Conservation (phyloP, 2,329 filamentous ascomycete genomes). For the Emericellopsis cladophorae region DNA sequence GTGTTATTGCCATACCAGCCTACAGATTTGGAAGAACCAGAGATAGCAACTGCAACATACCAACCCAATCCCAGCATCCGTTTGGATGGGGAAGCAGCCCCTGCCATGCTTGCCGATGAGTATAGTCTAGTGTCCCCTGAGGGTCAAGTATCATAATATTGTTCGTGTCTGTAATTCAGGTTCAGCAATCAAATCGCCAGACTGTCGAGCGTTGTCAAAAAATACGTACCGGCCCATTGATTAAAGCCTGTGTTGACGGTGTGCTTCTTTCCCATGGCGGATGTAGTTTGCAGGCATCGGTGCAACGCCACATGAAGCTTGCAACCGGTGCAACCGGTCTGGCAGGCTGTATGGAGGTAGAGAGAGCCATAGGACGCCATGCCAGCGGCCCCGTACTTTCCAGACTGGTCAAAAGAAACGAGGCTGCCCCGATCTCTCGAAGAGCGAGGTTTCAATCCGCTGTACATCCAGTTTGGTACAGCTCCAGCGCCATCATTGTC, state of each 20-base stretch:
- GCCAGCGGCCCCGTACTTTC: conserved; percentile 1
- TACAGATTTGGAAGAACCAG: not conserved
- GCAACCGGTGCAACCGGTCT: conserved; percentile 2
- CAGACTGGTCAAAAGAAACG: conserved; percentile 1
- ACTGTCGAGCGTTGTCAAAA: not conserved
- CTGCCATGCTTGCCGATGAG: not conserved
- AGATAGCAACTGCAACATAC: no score
- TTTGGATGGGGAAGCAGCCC: conserved; percentile 4
- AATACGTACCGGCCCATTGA: conserved; percentile 4
- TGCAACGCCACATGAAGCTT: conserved; percentile 5
- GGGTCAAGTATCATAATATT: conserved; percentile 3
- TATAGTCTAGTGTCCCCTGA: conserved; percentile 1
- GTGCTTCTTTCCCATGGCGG: conserved; percentile 1
- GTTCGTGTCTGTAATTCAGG: conserved; percentile 1
- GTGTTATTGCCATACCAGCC: conserved; percentile 5
- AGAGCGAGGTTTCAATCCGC: conserved; percentile 1
- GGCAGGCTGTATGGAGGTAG: conserved; percentile 3
- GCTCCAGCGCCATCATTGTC: conserved; percentile 5
- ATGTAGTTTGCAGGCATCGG: conserved; percentile 2
- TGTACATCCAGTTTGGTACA: conserved; percentile 6
- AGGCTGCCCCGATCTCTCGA: not conserved
- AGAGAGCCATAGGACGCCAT: conserved; percentile 2
- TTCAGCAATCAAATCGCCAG: not conserved
- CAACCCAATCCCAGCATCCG: conserved; percentile 4
- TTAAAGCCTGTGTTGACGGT: conserved; percentile 4